Base-by-base conservation (phyloP, 2,329 filamentous ascomycete species). In the Arthrinium phaeospermum region DNA sequence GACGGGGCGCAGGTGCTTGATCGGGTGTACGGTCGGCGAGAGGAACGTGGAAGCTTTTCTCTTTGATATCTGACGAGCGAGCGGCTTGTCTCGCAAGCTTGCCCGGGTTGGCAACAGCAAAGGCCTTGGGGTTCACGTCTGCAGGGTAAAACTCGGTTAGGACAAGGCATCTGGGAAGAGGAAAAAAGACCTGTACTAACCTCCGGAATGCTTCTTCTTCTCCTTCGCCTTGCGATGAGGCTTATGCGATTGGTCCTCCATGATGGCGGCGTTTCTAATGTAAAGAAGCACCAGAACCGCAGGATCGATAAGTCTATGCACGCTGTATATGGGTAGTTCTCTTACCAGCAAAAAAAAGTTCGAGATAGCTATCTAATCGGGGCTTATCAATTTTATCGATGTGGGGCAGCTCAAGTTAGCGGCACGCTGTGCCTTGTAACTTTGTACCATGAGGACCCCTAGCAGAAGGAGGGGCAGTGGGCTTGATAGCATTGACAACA, bases 1-100 rank as follows among this genome's bases (percentile, higher is more conserved):
- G 91, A 73, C 97, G 91, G 72, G 96, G 96, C 37, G 96, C 95
- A 22, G 96, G 93, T 85, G 98, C 96, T 37, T 74, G 74, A 83
- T 98, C 96, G 76, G 96, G 96, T 41, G 98, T 87, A 77, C 97
- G 92, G 86, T 99, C 96, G 85, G 98, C 93, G 81, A 98, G 93
- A 64, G 96, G 96, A 24, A 99, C 96, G 87, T 99, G 97, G 51
- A 98, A 88, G 73, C 96, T 91, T 84, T 97, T 98, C 84, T 99
- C 97, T 88, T 94, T 96, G 68, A 79, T 78, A 72, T 81, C 79
- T 24, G 78, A 76, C 47, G 79, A 79, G 67, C 72, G 68, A n/a
- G 72, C 72, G 45, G 70, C 70, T 27, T 70, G 68, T 46, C 70
- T 69, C 14, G 67, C 64, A 30, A 72, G 69, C 45, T 72, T 74